Evolutionary conservation across 2,329 filamentous ascomycete species (phyloP).

Genomic region (Pseudocercospora fuligena): DNA sequence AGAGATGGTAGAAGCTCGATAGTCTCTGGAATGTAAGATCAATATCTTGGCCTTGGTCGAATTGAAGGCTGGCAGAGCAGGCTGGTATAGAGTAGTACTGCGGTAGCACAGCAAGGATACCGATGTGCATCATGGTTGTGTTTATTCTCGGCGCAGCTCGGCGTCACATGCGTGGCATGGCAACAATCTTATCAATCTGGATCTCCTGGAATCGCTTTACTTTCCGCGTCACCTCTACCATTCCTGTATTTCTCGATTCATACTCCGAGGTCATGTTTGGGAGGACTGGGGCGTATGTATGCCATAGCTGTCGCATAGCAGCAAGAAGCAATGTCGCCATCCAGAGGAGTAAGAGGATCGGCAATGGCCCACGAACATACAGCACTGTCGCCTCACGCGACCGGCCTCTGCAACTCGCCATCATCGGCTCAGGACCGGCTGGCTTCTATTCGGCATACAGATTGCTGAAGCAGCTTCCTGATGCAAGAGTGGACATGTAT

Average conservation of each 20-base stretch:
- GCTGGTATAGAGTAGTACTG: not conserved
- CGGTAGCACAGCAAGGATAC: not conserved
- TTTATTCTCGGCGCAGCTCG: no score
- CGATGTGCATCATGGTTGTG: not conserved
- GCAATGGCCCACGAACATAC: slow-evolving; percentile 25
- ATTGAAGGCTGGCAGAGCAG: not conserved
- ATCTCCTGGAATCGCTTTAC: not conserved
- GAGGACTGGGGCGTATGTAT: slow-evolving; percentile 26
- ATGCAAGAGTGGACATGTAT: slow-evolving; percentile 89
- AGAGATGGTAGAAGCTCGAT: not conserved
- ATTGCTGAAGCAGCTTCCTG: slow-evolving; percentile 74
- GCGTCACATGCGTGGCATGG: not conserved
- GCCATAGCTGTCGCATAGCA: slow-evolving; percentile 26
- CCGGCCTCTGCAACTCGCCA: slow-evolving; percentile 71
- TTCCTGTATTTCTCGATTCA: slow-evolving; percentile 7
- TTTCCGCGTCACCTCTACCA: not conserved
- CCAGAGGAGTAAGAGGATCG: slow-evolving; percentile 15
- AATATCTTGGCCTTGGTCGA: not conserved
- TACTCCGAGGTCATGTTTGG: slow-evolving; percentile 19
- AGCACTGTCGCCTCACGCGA: slow-evolving; percentile 43
- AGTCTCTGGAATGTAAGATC: not conserved
- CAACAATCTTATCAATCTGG: slow-evolving; percentile 7
- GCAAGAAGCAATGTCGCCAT: slow-evolving; percentile 25
- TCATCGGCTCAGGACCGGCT: slow-evolving; percentile 88
- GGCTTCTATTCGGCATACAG: slow-evolving; percentile 94